Conservation (phyloP, 1,139 yeast species). For the Pichia sp. region DNA sequence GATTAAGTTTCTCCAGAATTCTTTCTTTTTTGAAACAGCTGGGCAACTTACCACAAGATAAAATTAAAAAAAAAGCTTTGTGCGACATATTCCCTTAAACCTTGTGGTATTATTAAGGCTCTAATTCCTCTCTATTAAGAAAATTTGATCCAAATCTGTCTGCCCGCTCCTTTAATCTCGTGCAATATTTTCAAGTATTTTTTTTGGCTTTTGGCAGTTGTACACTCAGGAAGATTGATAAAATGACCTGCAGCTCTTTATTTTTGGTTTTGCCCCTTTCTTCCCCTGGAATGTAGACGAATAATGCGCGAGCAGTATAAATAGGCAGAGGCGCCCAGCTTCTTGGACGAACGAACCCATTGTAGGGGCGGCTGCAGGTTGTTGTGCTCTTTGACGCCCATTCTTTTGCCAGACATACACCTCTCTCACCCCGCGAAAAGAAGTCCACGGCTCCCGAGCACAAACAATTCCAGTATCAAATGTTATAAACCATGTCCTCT, state of each 20-base stretch:
- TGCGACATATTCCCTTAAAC: too few species aligned
- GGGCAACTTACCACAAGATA: too few species aligned
- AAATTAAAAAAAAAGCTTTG: too few species aligned
- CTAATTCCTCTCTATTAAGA: too few species aligned
- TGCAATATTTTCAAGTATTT: too few species aligned
- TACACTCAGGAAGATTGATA: too few species aligned
- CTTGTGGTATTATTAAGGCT: too few species aligned
- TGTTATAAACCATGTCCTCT: conserved; percentile 8
- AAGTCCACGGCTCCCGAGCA: not conserved
- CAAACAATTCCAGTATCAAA: not conserved
- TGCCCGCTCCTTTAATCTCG: too few species aligned
- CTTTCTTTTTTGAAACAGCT: too few species aligned
- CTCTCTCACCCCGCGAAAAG: not conserved
- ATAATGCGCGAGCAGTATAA: not conserved
- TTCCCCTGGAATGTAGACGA: not conserved
- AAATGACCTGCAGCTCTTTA: not conserved
- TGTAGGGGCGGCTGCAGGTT: not conserved
- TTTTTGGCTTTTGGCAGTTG: too few species aligned
- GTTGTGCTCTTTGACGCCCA: not conserved
- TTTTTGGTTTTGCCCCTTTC: not conserved
- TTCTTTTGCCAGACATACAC: conserved; percentile 4
- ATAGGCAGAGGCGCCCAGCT: not conserved
- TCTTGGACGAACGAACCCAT: not conserved
- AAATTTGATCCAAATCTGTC: too few species aligned
- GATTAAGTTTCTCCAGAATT: too few species aligned